Evolutionary conservation across 2,329 filamentous ascomycete species (phyloP), one percentile per base, ranked within the genome.

Genomic region (Cladosporium oxysporum): DNA sequence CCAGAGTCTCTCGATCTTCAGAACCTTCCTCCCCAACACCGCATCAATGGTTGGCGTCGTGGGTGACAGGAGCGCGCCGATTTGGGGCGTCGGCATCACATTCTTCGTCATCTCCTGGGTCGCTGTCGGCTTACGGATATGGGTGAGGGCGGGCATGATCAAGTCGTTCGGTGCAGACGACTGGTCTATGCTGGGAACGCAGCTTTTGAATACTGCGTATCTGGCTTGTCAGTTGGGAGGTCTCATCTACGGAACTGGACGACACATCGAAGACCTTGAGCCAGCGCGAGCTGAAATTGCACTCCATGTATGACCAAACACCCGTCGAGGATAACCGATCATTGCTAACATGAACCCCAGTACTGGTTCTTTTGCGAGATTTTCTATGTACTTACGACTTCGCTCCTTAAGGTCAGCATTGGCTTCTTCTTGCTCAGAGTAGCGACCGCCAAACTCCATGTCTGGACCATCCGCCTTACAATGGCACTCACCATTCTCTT

Each of bases 311-410:
- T 28, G 68, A 52, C 14, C 28, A 55, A 6, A 2, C 28, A 18
- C 11, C 28, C n/a, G 8, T 21, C 8, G n/a, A 21, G 8, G 8
- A 4, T 23, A 12, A 3, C 4, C 41, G 41, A 29, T 10, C 14
- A 10, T 47, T 23, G 44, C 35, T 64, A 10, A 66, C 26, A 3
- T 8, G 50, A 33, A 23, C 21, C 3, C 11, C 60, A 80, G 79
- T 79, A 76, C 69, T 87, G 83, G 83, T 87, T 82, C 76, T 79
- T 86, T n/a, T 84, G 83, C 69, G 84, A 86, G 70, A 75, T 83
- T n/a, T 81, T 82, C 68, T 87, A 87, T 71, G 80, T 83, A 8
- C 73, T 83, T 64, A 78, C 80, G 5, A 83, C 79, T 26, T 78
- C 80, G 47, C 71, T 82, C 14, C 78, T 84, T 55, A 85, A 85